These are phyloP conservation scores for Bauhinia variegata DNA, from an alignment of 306 rosid species.

Conservation along the genomic window DNA sequence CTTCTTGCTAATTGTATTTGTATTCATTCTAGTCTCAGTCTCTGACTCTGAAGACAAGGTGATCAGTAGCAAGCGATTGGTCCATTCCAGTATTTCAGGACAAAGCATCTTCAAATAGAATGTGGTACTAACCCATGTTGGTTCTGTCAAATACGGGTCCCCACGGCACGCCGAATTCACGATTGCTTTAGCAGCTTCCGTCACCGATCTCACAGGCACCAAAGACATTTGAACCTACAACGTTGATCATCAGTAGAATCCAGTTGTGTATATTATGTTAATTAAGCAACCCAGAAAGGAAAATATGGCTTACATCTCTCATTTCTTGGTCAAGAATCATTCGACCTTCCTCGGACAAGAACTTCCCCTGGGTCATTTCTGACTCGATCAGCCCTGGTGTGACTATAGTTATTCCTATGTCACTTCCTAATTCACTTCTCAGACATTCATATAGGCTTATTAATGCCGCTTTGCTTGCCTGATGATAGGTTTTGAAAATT, in stretches of 20 bases:
- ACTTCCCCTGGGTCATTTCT: conserved; percentile 67
- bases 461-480: conserved; percentile 76
- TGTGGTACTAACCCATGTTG: conserved; percentile 49
- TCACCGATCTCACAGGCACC: conserved; percentile 50
- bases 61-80: conserved; percentile 36
- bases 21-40: too few relatives aligned
- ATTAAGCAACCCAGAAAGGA: background rate
- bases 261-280: too few relatives aligned
- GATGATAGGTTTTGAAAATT: conserved; percentile 21
- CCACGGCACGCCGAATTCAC: conserved; percentile 59
- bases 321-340: conserved; percentile 54
- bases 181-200: conserved; percentile 51
- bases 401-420: conserved; percentile 65
- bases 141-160: conserved; percentile 53
- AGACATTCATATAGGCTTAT: conserved; percentile 64
- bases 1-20: conserved; percentile 55
- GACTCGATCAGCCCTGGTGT: conserved; percentile 64
- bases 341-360: conserved; percentile 51
- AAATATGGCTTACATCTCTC: conserved; percentile 54
- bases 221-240: conserved; percentile 42
- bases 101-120: conserved; percentile 49
- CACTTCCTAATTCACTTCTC: conserved; percentile 59
- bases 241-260: background rate
- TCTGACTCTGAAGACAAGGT: conserved; percentile 41
- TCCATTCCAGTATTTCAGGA: conserved; percentile 52